These are phyloP conservation scores for Fusarium beomiforme DNA, from an alignment of 2,329 filamentous ascomycete species.

Conservation along the genomic window DNA sequence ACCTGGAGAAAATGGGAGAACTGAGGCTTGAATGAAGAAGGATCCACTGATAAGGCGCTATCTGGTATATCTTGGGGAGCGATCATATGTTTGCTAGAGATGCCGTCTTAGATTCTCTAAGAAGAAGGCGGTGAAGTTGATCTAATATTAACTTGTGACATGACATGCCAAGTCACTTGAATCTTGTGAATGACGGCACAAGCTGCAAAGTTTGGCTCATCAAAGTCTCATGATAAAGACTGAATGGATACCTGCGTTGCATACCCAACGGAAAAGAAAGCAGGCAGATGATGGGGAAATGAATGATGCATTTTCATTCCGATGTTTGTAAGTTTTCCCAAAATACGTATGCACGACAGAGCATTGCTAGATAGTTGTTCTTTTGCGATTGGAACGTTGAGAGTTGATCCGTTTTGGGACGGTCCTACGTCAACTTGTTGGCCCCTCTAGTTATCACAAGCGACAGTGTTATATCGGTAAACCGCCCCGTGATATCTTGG, in stretches of 20 bases:
- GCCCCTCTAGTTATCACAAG: background rate
- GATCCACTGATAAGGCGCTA: slow-evolving; percentile 25
- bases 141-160: slow-evolving; percentile 22
- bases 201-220: background rate
- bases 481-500: background rate
- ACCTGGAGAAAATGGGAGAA: slow-evolving; percentile 16
- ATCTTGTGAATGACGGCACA: slow-evolving; percentile 18
- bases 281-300: background rate
- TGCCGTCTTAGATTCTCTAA: background rate
- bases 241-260: background rate
- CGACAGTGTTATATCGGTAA: slow-evolving; percentile 5
- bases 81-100: background rate
- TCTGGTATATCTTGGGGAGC: background rate
- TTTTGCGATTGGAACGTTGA: background rate
- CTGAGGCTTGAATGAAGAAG: background rate
- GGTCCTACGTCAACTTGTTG: background rate
- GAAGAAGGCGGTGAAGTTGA: slow-evolving; percentile 10
- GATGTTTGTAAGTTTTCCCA: background rate
- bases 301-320: background rate
- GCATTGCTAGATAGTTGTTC: background rate
- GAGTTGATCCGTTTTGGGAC: background rate
- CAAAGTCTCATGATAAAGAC: slow-evolving; percentile 15
- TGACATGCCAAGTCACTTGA: slow-evolving; percentile 35
- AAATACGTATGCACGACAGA: background rate
- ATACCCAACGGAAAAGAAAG: background rate